phyloP scores from a whole-genome alignment of 2,329 filamentous ascomycete species.

The Stachybotrys elegans region DNA sequence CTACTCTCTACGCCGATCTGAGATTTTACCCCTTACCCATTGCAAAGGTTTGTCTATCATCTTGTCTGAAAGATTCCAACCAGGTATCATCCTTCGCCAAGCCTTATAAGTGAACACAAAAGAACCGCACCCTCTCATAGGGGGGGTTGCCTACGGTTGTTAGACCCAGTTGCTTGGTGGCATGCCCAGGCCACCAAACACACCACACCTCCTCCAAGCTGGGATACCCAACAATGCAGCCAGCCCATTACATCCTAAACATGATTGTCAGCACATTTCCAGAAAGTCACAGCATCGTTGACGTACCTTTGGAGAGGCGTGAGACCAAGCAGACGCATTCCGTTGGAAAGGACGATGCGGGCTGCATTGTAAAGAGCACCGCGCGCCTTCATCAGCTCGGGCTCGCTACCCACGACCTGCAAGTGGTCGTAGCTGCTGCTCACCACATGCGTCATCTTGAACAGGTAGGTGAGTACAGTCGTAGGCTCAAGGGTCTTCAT shows the following conservation, averaged over 20 bases:
- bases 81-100: no score
- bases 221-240: no score
- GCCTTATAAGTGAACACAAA: no score
- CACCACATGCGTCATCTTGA: conserved; percentile 79
- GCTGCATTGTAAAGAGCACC: conserved; percentile 75
- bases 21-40: no score
- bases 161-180: no score
- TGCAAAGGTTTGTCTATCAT: no score
- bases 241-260: conserved; percentile 4
- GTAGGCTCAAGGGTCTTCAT: conserved; percentile 77
- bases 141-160: no score
- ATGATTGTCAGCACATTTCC: not conserved
- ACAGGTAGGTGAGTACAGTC: conserved; percentile 55
- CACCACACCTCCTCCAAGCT: no score
- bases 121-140: no score
- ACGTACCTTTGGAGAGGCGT: conserved; percentile 61
- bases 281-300: not conserved
- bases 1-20: no score
- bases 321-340: conserved; percentile 76
- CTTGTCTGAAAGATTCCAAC: no score
- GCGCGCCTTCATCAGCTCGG: conserved; percentile 59
- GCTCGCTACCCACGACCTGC: conserved; percentile 75
- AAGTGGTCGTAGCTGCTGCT: conserved; percentile 79
- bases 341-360: conserved; percentile 71
- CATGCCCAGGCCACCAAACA: no score